Percentiles rank a stretch among this genome's conserved stretches.
Conservation (phyloP, 345 rosid genomes). For the Carallia pectinifolia region DNA sequence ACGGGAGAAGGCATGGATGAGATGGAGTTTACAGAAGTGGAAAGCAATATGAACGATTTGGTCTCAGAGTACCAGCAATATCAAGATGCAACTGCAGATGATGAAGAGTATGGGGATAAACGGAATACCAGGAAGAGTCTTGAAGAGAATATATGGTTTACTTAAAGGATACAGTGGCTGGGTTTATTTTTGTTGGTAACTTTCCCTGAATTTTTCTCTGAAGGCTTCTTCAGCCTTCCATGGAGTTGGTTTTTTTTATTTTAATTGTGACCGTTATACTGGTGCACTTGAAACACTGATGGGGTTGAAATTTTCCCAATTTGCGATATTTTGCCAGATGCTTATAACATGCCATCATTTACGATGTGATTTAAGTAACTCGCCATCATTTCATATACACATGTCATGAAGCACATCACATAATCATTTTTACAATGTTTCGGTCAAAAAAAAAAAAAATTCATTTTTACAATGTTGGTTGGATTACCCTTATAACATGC, state of each 20-base stretch:
- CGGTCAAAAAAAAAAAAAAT: too few relatives aligned
- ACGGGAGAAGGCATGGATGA: conserved; percentile 86
- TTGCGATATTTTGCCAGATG: too few relatives aligned
- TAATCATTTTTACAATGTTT: too few relatives aligned
- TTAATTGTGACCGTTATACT: too few relatives aligned
- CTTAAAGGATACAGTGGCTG: background rate
- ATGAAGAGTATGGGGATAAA: conserved; percentile 61
- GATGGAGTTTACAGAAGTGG: conserved; percentile 84
- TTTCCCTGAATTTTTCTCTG: background rate
- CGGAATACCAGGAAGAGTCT: conserved; percentile 43
- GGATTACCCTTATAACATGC: too few relatives aligned
- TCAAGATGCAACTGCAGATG: conserved; percentile 82
- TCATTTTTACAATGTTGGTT: too few relatives aligned
- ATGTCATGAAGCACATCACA: too few relatives aligned
- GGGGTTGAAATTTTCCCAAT: too few relatives aligned
- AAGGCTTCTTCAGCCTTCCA: background rate
- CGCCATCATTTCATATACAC: too few relatives aligned
- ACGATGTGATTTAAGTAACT: too few relatives aligned
- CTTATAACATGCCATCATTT: too few relatives aligned
- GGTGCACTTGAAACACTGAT: too few relatives aligned
- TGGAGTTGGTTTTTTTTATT: background rate
- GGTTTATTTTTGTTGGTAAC: background rate
- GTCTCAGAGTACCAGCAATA: conserved; percentile 82
- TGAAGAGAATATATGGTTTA: conserved; percentile 9
- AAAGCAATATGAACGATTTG: conserved; percentile 78